phyloP scores from a whole-genome alignment of 768 basidiomycete species.

The Suillus cothurnatus region DNA sequence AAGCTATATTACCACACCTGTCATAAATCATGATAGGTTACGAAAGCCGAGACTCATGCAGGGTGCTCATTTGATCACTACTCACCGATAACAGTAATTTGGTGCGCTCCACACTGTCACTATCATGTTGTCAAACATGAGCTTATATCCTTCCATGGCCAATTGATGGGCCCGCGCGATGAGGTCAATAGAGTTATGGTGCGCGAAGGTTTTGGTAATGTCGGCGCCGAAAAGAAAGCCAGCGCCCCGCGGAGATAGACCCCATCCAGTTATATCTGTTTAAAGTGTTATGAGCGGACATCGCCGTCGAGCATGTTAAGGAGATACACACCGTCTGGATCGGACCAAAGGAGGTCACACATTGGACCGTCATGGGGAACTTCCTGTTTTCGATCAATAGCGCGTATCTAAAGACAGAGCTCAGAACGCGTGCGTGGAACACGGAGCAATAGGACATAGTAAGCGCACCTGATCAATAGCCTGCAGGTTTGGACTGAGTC shows the following conservation, averaged over 20 bases:
- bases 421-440: constrained; percentile 11
- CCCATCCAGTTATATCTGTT: constrained; percentile 91
- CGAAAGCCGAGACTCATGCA: constrained; percentile 20
- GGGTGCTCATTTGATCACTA: constrained; percentile 19
- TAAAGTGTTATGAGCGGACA: constrained; percentile 13
- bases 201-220: constrained; percentile 87
- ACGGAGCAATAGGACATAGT: constrained; percentile 22
- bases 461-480: constrained; percentile 80
- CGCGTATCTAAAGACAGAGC: constrained; percentile 66
- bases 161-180: constrained; percentile 98
- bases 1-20: constrained; percentile 95
- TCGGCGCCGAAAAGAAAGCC: constrained; percentile 95
- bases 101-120: constrained; percentile 99
- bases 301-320: constrained; percentile 10
- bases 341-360: constrained; percentile 99
- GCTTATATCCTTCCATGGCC: constrained; percentile 96
- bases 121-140: constrained; percentile 94
- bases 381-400: constrained; percentile 95
- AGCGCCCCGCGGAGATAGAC: constrained; percentile 95
- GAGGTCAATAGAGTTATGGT: constrained; percentile 90
- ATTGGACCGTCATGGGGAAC: constrained; percentile 98
- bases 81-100: constrained; percentile 96
- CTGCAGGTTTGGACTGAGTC: constrained; percentile 86
- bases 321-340: constrained; percentile 81
- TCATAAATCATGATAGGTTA: constrained; percentile 18